A percentile compares a stretch with the other conserved stretches of the same genome.
Evolutionary conservation across 2,329 filamentous ascomycete genomes (phyloP).

Genomic region (Sarocladiaceae sp.): DNA sequence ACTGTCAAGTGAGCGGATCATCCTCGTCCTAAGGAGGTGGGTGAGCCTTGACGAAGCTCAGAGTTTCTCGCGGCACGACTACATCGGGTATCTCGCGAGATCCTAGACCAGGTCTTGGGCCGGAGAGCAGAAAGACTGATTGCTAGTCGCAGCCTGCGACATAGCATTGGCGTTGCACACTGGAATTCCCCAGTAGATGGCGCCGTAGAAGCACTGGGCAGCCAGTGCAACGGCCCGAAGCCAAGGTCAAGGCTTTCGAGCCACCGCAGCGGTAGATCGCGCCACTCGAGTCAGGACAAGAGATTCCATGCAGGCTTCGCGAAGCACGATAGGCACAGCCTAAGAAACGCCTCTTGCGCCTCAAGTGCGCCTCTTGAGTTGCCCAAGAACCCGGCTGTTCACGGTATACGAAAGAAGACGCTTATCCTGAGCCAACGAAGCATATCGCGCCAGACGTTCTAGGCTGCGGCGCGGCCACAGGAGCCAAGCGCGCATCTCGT

Average conservation of each 20-base stretch:
- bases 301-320: neutral
- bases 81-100: neutral
- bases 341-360: neutral
- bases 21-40: too few species aligned
- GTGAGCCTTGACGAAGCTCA: neutral
- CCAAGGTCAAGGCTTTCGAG: too few species aligned
- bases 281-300: neutral
- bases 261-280: too few species aligned
- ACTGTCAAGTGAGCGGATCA: too few species aligned
- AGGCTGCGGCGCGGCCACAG: neutral
- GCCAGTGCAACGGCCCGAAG: neutral
- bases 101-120: neutral
- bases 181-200: neutral
- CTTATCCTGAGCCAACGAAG: neutral
- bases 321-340: neutral
- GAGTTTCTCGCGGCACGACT: neutral
- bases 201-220: neutral
- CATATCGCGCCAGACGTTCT: neutral
- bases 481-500: neutral
- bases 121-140: too few species aligned
- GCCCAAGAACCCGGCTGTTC: conserved; percentile 2
- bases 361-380: neutral
- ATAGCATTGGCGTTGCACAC: neutral
- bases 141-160: neutral
- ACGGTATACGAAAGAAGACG: conserved; percentile 9